These are phyloP conservation scores for Dacryopinax spathularia DNA, from an alignment of 768 basidiomycete species.

Conservation along the genomic window DNA sequence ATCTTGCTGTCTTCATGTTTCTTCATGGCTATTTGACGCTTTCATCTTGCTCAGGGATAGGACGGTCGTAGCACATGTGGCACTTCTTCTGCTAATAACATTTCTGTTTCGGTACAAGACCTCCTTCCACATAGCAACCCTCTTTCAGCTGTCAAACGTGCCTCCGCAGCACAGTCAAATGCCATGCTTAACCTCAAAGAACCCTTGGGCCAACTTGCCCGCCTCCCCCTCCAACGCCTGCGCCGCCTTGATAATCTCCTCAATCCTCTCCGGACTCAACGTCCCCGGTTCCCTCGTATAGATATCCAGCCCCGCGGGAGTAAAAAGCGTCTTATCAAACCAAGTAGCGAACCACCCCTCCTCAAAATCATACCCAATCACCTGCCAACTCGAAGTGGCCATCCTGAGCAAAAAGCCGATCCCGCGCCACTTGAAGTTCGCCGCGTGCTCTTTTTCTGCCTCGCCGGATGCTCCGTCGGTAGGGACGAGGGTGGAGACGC, in stretches of 20 bases:
- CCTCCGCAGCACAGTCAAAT: too few relatives aligned
- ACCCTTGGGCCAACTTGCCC: background rate
- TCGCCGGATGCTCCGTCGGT: background rate
- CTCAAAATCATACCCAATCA: constrained; percentile 18
- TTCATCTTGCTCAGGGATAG: background rate
- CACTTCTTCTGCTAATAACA: background rate
- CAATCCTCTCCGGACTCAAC: background rate
- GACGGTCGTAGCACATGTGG: background rate
- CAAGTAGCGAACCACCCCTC: constrained; percentile 14
- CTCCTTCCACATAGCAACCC: background rate
- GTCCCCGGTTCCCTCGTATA: constrained; percentile 11
- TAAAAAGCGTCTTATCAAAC: constrained; percentile 27
- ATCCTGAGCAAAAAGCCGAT: constrained; percentile 19
- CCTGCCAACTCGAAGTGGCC: constrained; percentile 24
- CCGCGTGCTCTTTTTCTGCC: background rate
- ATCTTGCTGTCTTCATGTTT: background rate
- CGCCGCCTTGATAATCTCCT: background rate
- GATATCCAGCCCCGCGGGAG: constrained; percentile 26
- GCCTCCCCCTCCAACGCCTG: constrained; percentile 8
- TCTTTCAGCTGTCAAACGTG: background rate
- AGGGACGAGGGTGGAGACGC: constrained; percentile 19
- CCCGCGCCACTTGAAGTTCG: constrained; percentile 22
- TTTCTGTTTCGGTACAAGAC: background rate
- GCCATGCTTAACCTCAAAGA: background rate
- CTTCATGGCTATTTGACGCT: background rate